A percentile compares a stretch with the other conserved stretches of the same genome.
phyloP scores from a whole-genome alignment of 1,284 basidiomycete species.

The Cystobasidium slooffiae region DNA sequence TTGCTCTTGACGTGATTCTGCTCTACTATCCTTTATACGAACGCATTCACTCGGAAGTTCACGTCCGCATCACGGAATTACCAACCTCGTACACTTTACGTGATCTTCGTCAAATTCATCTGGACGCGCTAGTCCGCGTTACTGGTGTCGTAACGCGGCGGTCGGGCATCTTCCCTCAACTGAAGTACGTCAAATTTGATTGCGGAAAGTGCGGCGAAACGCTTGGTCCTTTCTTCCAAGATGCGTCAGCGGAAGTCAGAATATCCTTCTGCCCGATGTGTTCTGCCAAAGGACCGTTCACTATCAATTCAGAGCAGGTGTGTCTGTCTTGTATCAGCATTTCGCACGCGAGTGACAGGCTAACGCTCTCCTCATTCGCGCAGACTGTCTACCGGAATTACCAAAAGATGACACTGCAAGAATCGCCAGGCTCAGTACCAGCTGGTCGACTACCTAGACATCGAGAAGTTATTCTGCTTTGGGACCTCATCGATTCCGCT shows the following conservation, averaged over 20 bases:
- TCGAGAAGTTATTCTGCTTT: slow-evolving; percentile 92
- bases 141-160: slow-evolving; percentile 96
- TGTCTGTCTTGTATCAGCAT: slow-evolving; percentile 54
- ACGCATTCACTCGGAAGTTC: slow-evolving; percentile 96
- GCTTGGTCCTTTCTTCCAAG: slow-evolving; percentile 96
- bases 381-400: slow-evolving; percentile 99
- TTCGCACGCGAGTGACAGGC: neutral
- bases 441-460: slow-evolving; percentile 95
- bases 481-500: slow-evolving; percentile 97
- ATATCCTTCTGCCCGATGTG: slow-evolving; percentile 94
- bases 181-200: slow-evolving; percentile 99
- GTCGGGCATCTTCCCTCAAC: slow-evolving; percentile 94
- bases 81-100: slow-evolving; percentile 87
- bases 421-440: slow-evolving; percentile 97
- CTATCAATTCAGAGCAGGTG: slow-evolving; percentile 91
- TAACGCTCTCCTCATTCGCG: neutral
- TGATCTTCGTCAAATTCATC: slow-evolving; percentile 86
- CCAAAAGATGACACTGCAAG: slow-evolving; percentile 98
- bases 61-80: slow-evolving; percentile 93
- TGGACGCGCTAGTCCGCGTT: slow-evolving; percentile 94
- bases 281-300: slow-evolving; percentile 91
- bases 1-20: slow-evolving; percentile 89
- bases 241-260: slow-evolving; percentile 89
- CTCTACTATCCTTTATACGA: slow-evolving; percentile 96
- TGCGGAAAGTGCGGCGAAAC: slow-evolving; percentile 89